phyloP scores from a whole-genome alignment of 208 protist species.

The Trypanosoma cruzi region DNA sequence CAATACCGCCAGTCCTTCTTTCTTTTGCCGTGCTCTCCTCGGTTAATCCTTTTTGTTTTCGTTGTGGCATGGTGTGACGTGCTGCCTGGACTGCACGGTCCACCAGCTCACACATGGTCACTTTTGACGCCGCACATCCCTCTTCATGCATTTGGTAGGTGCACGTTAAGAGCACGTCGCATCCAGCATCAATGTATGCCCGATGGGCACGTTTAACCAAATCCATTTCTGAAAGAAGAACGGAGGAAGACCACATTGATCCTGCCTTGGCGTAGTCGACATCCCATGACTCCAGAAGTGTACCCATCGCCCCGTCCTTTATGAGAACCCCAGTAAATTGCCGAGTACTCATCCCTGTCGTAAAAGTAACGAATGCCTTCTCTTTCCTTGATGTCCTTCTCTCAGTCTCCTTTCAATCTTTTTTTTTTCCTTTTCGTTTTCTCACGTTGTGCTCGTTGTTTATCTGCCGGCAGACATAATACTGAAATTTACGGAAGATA shows the following conservation, averaged over 20 bases:
- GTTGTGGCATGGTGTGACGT: neutral
- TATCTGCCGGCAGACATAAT: neutral
- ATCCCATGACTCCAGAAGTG: slow-evolving; percentile 9
- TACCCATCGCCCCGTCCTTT: slow-evolving; percentile 29
- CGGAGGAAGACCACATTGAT: slow-evolving; percentile 22
- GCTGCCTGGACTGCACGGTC: slow-evolving; percentile 14
- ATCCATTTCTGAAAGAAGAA: slow-evolving; percentile 11
- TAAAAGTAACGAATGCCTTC: neutral
- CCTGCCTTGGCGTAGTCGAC: neutral
- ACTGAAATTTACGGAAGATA: neutral
- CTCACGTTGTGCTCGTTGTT: neutral
- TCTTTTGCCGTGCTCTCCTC: neutral
- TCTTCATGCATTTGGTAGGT: slow-evolving; percentile 27
- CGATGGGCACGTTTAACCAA: slow-evolving; percentile 15
- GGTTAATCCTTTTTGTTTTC: neutral
- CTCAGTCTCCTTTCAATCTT: neutral
- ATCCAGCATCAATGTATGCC: slow-evolving; percentile 16
- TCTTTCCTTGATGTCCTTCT: neutral
- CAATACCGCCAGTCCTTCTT: neutral
- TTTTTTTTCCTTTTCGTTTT: neutral
- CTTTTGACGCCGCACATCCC: slow-evolving; percentile 13
- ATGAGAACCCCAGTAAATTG: slow-evolving; percentile 3
- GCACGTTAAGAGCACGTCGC: slow-evolving; percentile 21
- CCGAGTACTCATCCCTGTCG: neutral
- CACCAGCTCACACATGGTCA: slow-evolving; percentile 13